phyloP scores from a whole-genome alignment of 1,284 basidiomycete species.

The Sporisorium exsertum region DNA sequence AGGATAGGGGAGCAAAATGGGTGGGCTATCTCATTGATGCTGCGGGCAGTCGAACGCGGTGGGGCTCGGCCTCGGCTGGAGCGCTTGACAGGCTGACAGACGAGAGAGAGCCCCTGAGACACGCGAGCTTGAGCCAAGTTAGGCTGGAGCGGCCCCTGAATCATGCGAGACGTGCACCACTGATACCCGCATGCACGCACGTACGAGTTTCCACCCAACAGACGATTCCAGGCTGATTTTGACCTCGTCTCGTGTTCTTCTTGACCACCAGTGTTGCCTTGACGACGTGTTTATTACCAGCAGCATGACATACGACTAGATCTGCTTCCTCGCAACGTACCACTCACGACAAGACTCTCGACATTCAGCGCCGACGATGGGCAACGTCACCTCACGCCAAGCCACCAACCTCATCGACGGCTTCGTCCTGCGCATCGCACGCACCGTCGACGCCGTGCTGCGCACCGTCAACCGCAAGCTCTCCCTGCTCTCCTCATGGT shows the following conservation, averaged over 20 bases:
- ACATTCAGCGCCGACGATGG: slow-evolving; percentile 19
- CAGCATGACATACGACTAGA: neutral
- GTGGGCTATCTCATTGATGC: neutral
- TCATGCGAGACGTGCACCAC: neutral
- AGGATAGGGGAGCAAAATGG: neutral
- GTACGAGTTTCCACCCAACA: too few relatives aligned
- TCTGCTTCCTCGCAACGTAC: neutral
- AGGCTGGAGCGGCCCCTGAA: neutral
- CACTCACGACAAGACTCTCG: neutral
- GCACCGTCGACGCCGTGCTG: slow-evolving; percentile 22
- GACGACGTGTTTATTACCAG: neutral
- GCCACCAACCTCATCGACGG: slow-evolving; percentile 25
- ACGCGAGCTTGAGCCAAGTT: neutral
- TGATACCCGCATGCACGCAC: neutral
- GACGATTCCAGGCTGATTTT: neutral
- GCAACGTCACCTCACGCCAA: slow-evolving; percentile 22
- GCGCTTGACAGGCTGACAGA: neutral
- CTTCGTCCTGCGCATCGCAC: slow-evolving; percentile 28
- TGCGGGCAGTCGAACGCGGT: too few relatives aligned
- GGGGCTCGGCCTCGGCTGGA: too few relatives aligned
- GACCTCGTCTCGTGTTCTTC: neutral
- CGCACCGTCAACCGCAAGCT: slow-evolving; percentile 36
- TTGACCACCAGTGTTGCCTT: neutral
- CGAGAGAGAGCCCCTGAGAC: neutral
- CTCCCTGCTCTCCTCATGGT: slow-evolving; percentile 19